phyloP scores from a whole-genome alignment of 1,284 basidiomycete species.

The Coriolopsis trogii region DNA sequence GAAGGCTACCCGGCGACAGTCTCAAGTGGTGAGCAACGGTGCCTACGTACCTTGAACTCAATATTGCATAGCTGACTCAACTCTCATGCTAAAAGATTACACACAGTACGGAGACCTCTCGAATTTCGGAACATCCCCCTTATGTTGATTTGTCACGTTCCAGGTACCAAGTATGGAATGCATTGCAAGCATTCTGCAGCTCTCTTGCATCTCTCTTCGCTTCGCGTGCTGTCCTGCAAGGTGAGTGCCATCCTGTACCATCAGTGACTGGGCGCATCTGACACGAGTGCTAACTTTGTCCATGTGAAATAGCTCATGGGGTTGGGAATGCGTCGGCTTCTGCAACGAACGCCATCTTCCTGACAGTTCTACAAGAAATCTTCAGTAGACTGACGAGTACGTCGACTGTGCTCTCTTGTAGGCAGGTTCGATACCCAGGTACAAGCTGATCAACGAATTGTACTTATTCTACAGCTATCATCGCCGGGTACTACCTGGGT shows the following conservation, averaged over 20 bases:
- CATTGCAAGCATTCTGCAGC: slow-evolving; percentile 69
- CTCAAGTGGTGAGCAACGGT: slow-evolving; percentile 48
- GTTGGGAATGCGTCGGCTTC: slow-evolving; percentile 68
- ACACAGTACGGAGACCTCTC: slow-evolving; percentile 22
- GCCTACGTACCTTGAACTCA: neutral
- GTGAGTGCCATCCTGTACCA: slow-evolving; percentile 32
- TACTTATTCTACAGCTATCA: slow-evolving; percentile 49
- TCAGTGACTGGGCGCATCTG: neutral
- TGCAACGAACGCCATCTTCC: slow-evolving; percentile 63
- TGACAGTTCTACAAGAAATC: slow-evolving; percentile 65
- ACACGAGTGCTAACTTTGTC: neutral
- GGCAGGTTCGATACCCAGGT: neutral
- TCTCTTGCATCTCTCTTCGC: slow-evolving; percentile 64
- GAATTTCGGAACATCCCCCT: no score
- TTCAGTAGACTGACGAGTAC: slow-evolving; percentile 65
- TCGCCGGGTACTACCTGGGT: slow-evolving; percentile 62
- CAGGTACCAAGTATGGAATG: slow-evolving; percentile 65
- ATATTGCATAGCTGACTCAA: neutral
- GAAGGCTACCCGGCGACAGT: slow-evolving; percentile 62
- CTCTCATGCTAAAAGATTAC: neutral
- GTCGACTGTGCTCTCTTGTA: neutral
- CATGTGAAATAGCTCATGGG: slow-evolving; percentile 58
- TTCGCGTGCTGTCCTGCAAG: slow-evolving; percentile 70
- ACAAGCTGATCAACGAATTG: neutral
- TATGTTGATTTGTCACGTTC: neutral